These are phyloP conservation scores for Mucor irregularis DNA, from an alignment of 371 early-diverging fungal species.

Conservation along the genomic window DNA sequence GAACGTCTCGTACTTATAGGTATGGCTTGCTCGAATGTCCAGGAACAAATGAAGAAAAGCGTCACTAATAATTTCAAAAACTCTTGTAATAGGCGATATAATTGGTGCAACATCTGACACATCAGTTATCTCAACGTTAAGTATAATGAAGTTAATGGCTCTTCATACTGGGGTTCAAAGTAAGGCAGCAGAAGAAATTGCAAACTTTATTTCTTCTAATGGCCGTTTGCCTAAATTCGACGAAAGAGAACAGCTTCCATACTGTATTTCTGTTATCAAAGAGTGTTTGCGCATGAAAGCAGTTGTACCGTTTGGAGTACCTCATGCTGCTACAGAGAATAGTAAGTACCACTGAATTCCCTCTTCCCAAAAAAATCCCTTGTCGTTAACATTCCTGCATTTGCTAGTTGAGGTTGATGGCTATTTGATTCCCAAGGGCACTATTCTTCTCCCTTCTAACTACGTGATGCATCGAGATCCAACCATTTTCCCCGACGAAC, in stretches of 20 bases:
- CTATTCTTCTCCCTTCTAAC: slow-evolving; percentile 7
- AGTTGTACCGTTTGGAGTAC: neutral
- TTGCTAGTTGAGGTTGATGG: slow-evolving; percentile 11
- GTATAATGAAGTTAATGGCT: slow-evolving; percentile 7
- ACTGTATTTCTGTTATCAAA: slow-evolving; percentile 12
- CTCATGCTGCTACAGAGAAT: slow-evolving; percentile 6
- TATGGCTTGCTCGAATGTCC: no score
- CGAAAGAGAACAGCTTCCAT: slow-evolving; percentile 9
- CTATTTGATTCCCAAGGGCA: slow-evolving; percentile 13
- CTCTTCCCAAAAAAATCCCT: neutral
- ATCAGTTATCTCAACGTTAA: neutral
- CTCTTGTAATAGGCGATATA: slow-evolving; percentile 17
- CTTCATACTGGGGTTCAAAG: slow-evolving; percentile 11
- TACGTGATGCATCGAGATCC: slow-evolving; percentile 12
- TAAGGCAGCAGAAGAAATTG: slow-evolving; percentile 6
- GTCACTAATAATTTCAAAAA: no score
- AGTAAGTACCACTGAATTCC: slow-evolving; percentile 1
- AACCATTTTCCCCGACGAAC: slow-evolving; percentile 1
- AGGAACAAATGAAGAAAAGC: no score
- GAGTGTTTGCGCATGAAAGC: slow-evolving; percentile 15
- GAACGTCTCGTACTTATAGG: slow-evolving; percentile 6
- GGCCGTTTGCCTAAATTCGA: slow-evolving; percentile 2
- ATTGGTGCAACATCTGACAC: slow-evolving; percentile 17
- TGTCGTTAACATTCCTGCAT: no score
- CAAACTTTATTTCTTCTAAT: neutral